Conservation (phyloP, 495 filamentous ascomycete species). For the Tuber aestivum region DNA sequence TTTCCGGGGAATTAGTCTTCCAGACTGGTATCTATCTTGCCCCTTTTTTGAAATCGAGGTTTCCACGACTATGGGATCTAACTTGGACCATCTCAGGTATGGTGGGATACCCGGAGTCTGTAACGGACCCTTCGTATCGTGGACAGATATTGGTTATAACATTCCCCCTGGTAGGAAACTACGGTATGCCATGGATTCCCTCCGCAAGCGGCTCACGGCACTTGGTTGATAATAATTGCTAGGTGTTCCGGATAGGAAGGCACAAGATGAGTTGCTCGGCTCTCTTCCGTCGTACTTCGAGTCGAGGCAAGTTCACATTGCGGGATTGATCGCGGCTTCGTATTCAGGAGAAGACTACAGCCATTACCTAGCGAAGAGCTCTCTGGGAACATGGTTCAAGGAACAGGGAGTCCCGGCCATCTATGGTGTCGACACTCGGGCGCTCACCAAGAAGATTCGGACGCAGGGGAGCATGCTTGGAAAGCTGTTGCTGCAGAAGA, state of each 20-base stretch:
- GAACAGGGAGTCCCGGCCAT: slow-evolving; percentile 94
- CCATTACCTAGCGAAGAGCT: slow-evolving; percentile 82
- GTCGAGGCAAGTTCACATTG: slow-evolving; percentile 81
- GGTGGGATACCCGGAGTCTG: slow-evolving; percentile 95
- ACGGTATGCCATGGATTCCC: slow-evolving; percentile 50
- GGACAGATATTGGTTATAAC: slow-evolving; percentile 89
- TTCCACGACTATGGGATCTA: slow-evolving; percentile 6
- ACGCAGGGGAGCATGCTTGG: slow-evolving; percentile 95
- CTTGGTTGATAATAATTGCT: not conserved
- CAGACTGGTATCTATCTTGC: slow-evolving; percentile 56
- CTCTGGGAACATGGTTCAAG: slow-evolving; percentile 88
- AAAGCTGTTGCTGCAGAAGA: slow-evolving; percentile 67
- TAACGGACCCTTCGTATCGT: slow-evolving; percentile 88
- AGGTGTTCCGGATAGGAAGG: slow-evolving; percentile 71
- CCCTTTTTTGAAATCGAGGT: not conserved
- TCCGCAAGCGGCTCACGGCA: not conserved
- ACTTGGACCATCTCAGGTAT: slow-evolving; percentile 55
- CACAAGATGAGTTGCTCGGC: slow-evolving; percentile 70
- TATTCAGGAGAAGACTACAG: slow-evolving; percentile 93
- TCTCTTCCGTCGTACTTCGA: slow-evolving; percentile 89
- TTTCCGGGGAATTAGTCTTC: slow-evolving; percentile 95
- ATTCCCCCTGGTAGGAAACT: slow-evolving; percentile 87
- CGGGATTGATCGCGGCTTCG: slow-evolving; percentile 79
- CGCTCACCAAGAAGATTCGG: slow-evolving; percentile 87
- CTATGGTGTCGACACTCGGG: slow-evolving; percentile 89